Percentiles rank a stretch among this genome's conserved stretches.
These are phyloP conservation scores for Fraxinus latifolia DNA, from an alignment of 305 asterid species.

Conservation along the genomic window DNA sequence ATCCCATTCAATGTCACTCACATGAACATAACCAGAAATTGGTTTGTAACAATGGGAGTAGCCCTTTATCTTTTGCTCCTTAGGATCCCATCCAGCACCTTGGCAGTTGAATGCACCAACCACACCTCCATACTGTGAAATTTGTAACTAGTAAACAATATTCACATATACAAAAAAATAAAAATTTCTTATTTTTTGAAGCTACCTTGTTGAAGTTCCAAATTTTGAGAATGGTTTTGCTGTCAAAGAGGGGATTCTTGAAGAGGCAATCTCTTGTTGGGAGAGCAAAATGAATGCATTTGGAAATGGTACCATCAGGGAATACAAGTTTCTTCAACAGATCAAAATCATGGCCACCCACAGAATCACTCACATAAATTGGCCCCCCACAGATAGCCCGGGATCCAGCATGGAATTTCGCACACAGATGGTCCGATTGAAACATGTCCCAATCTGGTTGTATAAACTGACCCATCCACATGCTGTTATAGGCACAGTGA, in stretches of 20 bases:
- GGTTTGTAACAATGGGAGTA: slow-evolving; percentile 61
- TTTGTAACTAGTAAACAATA: background rate
- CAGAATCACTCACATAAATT: slow-evolving; percentile 70
- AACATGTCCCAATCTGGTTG: slow-evolving; percentile 94
- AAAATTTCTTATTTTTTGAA: background rate
- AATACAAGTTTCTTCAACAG: slow-evolving; percentile 54
- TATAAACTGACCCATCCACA: slow-evolving; percentile 86
- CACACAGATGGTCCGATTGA: slow-evolving; percentile 67
- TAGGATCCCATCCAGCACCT: slow-evolving; percentile 86
- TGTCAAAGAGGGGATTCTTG: slow-evolving; percentile 74
- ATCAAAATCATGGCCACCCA: slow-evolving; percentile 65
- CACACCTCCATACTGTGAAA: slow-evolving; percentile 64
- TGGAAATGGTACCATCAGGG: slow-evolving; percentile 70
- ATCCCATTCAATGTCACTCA: slow-evolving; percentile 56
- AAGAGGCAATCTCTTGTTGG: slow-evolving; percentile 84
- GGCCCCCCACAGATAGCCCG: slow-evolving; percentile 83
- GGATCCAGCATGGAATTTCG: slow-evolving; percentile 75
- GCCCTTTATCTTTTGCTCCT: slow-evolving; percentile 64
- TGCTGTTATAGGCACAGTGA: slow-evolving; percentile 82
- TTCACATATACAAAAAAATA: background rate
- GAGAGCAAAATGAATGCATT: slow-evolving; percentile 68
- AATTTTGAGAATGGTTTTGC: slow-evolving; percentile 65
- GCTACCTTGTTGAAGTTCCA: slow-evolving; percentile 85
- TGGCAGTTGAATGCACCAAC: slow-evolving; percentile 85
- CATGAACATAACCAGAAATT: slow-evolving; percentile 43